Evolutionary conservation across 2,329 filamentous ascomycete genomes (phyloP), one percentile per base, ranked within the genome.

Genomic region (Trichoderma pleuroti): DNA sequence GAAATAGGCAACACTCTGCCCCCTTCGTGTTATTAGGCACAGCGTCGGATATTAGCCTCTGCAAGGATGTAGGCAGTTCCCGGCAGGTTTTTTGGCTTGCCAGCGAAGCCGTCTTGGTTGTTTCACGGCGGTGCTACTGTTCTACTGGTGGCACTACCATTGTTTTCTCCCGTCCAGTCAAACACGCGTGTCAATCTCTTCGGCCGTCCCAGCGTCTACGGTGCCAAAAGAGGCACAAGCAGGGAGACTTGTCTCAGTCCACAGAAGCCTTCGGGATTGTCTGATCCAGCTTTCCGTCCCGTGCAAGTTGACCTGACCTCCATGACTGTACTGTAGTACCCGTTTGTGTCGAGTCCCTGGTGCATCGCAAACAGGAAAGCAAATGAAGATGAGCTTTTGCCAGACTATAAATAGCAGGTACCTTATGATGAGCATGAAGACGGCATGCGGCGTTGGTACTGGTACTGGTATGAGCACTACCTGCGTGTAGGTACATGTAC

Each of bases 321-420:
- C 28, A 30, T 24, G 28, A 24, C 46, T 24, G 10, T 39, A 39
- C 36, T 39, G n/a, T n/a, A 14, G 4, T 4, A 39, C 36, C 4
- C 39, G 39, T 28, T 46, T 24, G 32, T 28, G 5, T 54, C 32
- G 49, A 56, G 46, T 39, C 52, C 18, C 46, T 52, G 6, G 52
- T 30, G 49, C 11, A n/a, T 6, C 9, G 54, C 54, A 68, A 46
- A 68, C 36, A 46, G 36, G 36, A 36, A 67, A 54, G 64, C 64
- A 68, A 68, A 68, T 68, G 64, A 68, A 49, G 64, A 68, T 57
- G 54, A 42, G 28, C 32, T 56, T 49, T 49, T 28, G 34, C 28
- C 54, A 49, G 36, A 54, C 64, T 68, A 68, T 68, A 26, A 68
- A 68, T 68, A 68, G 64, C 28, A 60, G 28, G 56, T 26, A 34